Conservation (phyloP, 2,329 filamentous ascomycete species). For the Colletotrichum higginsianum region DNA sequence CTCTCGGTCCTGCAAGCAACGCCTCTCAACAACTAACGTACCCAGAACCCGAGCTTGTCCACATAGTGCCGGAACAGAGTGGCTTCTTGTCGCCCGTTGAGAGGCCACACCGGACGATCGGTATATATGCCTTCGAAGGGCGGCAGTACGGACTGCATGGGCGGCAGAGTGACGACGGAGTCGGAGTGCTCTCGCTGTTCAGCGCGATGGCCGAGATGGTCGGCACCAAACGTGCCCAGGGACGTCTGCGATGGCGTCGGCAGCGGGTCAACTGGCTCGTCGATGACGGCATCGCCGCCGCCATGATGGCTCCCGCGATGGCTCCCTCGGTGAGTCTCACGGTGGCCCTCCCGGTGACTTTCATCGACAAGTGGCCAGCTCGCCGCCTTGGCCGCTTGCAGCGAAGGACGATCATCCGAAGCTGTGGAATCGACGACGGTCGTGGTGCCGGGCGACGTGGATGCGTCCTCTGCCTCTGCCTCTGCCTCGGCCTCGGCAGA, state of each 20-base stretch:
- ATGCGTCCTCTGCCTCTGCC: neutral
- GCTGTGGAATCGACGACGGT: constrained; percentile 12
- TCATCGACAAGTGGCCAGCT: constrained; percentile 33
- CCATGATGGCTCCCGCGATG: neutral
- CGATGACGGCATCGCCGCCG: neutral
- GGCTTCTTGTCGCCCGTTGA: constrained; percentile 51
- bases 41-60: constrained; percentile 53
- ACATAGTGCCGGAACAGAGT: constrained; percentile 54
- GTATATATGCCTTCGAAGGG: constrained; percentile 44
- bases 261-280: constrained; percentile 23
- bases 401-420: constrained; percentile 20
- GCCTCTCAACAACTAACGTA: constrained; percentile 43
- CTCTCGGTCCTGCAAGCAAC: neutral
- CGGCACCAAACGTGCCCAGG: constrained; percentile 23
- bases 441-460: constrained; percentile 21
- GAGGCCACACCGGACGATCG: constrained; percentile 46
- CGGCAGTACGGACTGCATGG: constrained; percentile 24
- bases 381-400: constrained; percentile 32
- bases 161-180: constrained; percentile 30
- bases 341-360: neutral
- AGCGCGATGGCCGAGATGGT: constrained; percentile 11
- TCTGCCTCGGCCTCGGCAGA: constrained; percentile 20
- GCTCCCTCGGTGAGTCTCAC: neutral
- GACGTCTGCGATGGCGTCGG: constrained; percentile 22
- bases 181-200: constrained; percentile 26